These are phyloP conservation scores for Solanum ossicruentum DNA, from an alignment of 257 asterid species.

Conservation along the genomic window DNA sequence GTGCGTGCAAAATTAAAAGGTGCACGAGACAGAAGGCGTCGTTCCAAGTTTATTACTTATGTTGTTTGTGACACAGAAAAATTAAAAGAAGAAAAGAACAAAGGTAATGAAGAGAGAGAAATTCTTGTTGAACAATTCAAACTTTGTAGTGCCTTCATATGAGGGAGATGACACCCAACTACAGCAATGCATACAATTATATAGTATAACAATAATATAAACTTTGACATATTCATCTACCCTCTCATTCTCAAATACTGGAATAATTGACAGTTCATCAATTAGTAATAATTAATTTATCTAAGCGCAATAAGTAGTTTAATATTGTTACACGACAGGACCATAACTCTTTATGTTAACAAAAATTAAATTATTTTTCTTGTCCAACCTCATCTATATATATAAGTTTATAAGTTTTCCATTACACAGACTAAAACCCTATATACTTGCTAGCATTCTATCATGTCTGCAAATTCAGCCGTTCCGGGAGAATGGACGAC, in stretches of 20 bases:
- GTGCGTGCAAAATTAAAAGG: no score
- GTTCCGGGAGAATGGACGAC: slow-evolving; percentile 11
- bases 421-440: not conserved
- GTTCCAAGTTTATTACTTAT: no score
- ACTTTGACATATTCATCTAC: not conserved
- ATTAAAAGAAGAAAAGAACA: not conserved
- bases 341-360: not conserved
- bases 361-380: not conserved
- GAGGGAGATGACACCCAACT: not conserved
- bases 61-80: not conserved
- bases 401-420: not conserved
- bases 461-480: not conserved
- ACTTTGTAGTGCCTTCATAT: not conserved
- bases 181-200: not conserved
- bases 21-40: no score
- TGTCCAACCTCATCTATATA: not conserved
- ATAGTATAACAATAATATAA: not conserved
- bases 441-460: not conserved
- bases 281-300: not conserved
- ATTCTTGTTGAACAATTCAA: not conserved
- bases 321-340: not conserved
- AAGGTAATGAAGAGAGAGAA: not conserved
- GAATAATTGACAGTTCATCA: not conserved
- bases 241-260: not conserved
- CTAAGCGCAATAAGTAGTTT: not conserved